phyloP scores from a whole-genome alignment of 1,284 basidiomycete species.

The Ganoderma meredithae region DNA sequence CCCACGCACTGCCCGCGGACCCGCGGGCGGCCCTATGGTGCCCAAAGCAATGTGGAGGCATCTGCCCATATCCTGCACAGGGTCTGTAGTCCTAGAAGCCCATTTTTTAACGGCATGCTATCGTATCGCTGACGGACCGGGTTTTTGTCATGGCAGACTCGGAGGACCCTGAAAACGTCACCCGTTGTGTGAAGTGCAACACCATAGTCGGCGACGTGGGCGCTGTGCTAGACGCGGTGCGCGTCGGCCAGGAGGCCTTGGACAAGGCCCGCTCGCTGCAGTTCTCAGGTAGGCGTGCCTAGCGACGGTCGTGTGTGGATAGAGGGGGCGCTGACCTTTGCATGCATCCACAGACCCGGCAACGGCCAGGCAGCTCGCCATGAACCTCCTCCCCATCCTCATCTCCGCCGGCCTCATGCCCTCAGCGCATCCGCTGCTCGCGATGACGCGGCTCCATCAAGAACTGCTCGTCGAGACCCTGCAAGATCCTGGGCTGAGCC shows the following conservation, averaged over 20 bases:
- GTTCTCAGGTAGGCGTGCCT: constrained; percentile 51
- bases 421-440: constrained; percentile 80
- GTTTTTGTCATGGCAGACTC: constrained; percentile 33
- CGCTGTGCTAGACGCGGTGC: constrained; percentile 63
- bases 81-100: constrained; percentile 45
- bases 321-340: neutral
- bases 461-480: constrained; percentile 68
- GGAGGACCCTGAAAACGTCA: constrained; percentile 47
- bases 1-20: constrained; percentile 52
- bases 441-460: constrained; percentile 73
- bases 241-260: constrained; percentile 73
- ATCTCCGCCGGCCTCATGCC: constrained; percentile 60
- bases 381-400: constrained; percentile 70
- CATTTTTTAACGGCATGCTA: neutral
- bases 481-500: constrained; percentile 41
- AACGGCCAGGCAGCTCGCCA: constrained; percentile 66
- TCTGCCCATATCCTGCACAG: constrained; percentile 63
- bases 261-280: constrained; percentile 72
- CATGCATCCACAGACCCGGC: constrained; percentile 54
- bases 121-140: constrained; percentile 14
- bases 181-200: constrained; percentile 69
- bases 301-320: neutral
- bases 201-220: constrained; percentile 56
- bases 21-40: constrained; percentile 76
- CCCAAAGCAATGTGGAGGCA: constrained; percentile 67